Percentiles rank a stretch among this genome's conserved stretches.
Conservation (phyloP, 805 yeast genomes). For the Nakazawaea wyomingensis region DNA sequence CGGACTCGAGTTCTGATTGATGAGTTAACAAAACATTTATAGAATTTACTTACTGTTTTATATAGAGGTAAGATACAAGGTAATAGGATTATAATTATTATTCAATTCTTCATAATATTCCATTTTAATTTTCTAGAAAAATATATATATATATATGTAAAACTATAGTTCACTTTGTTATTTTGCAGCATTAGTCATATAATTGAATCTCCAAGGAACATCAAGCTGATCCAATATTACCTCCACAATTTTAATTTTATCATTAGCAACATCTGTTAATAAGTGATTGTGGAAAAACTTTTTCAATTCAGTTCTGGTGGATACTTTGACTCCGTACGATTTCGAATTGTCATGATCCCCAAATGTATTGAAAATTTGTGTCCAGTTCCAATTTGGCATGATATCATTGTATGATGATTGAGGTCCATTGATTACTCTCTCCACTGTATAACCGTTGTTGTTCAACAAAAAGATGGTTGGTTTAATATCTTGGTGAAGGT, state of each 20-base stretch:
- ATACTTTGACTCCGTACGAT: conserved; percentile 14
- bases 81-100: too few relatives aligned
- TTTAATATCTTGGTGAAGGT: conserved; percentile 50
- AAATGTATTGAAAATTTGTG: conserved; percentile 57
- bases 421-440: conserved; percentile 80
- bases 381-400: conserved; percentile 79
- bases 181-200: conserved; percentile 31
- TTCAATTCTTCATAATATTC: too few relatives aligned
- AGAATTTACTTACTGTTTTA: too few relatives aligned
- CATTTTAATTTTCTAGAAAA: neutral
- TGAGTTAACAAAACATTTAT: neutral
- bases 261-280: conserved; percentile 24
- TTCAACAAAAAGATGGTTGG: conserved; percentile 74
- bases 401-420: conserved; percentile 76
- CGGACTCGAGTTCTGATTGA: neutral
- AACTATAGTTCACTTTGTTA: neutral
- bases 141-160: neutral
- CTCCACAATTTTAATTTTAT: conserved; percentile 47
- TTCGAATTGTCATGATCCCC: conserved; percentile 36
- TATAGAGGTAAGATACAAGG: too few relatives aligned
- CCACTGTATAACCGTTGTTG: conserved; percentile 87
- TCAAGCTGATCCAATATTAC: conserved; percentile 55
- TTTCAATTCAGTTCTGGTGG: conserved; percentile 17
- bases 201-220: conserved; percentile 56
- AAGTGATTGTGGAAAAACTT: conserved; percentile 21